Base-by-base conservation (phyloP, 352 stramenopile species). In the Phytophthora crassamura region DNA sequence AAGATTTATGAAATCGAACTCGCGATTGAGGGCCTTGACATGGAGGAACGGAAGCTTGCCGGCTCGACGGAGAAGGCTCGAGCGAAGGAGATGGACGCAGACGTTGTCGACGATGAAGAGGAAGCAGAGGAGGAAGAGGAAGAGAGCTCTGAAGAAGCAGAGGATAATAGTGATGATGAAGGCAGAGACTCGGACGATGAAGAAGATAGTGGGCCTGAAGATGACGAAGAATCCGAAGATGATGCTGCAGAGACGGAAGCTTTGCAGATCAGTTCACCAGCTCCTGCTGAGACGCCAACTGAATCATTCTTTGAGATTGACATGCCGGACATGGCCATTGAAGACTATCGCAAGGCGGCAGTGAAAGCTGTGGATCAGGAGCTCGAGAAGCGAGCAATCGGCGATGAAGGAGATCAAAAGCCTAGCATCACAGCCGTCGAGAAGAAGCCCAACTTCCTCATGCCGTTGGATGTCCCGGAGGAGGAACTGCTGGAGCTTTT, bases 401-500 rank as follows among this genome's bases (percentile, higher is more conserved):
- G 22, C 4, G 38, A 53, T 7, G 18, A 59, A 11, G 48, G 56
- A 5, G 40, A 51, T 15, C 14, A 18, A 30, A 62, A 54, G 10
- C 2, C 18, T 5, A 64, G 7, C 35, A 22, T 46, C 15, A 38
- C 33, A 35, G 34, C 22, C n/a, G 56, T 57, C 4, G 35, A 33
- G 0, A 77, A 60, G 18, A 60, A 72, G 9, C 33, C 40, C 2
- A 71, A 57, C 10, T 67, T 75, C 35, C 67, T 35, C 41, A 71
- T 62, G 57, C 71, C 56, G 15, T 41, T 61, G 55, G 53, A 65
- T 15, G 62, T 78, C 32, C 42, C 72, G 15, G 61, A 78, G 50
- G 80, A 89, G 20, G 77, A 85, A 62, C 51, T 89, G 0, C 38
- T 79, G 0, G 64, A 75, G 28, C 67, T 86, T 12, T 88, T 78